Evolutionary conservation across 805 yeast genomes (phyloP), one percentile per base, ranked within the genome.

Genomic region (Pichia paraexigua): DNA sequence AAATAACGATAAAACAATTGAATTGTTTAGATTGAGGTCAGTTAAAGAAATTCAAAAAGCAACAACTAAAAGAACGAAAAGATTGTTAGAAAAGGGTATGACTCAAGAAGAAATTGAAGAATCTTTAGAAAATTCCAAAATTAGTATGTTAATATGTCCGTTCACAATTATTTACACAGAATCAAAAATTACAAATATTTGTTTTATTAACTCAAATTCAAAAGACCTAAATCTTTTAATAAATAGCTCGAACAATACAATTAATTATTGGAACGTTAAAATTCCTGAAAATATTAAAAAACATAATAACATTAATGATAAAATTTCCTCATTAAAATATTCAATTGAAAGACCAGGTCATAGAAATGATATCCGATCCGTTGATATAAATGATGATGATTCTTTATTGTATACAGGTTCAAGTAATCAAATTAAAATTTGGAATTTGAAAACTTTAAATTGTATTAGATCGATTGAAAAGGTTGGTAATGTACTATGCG

Each of bases 341-440:
- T 67, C 82, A 2, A 73, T 94, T 22, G 96, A 90, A 47, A 67
- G 81, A 42, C 76, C 79, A 49, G 99, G 99, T 21, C 97, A 91
- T 66, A 80, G 97, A 64, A 81, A 89, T 2, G 99, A 94, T 66
- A 76, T 92, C 27, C 77, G 99, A 60, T 77, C 95, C 5, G 71
- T 88, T 63, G 91, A 89, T 58, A 74, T 94, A 37, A 85, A 95
- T 51, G 79, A 82, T 50, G 97, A 92, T 69, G 80, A 83, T 64
- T 81, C 80, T 63, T 70, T 94, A 52, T 70, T 92, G 42, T 95
- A 90, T 3, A 85, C 96, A 1, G 97, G 96, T 0, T 85, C 97
- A 3, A 89, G 90, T 62, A 97, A 97, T 22, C 78, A 80, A 57
- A 70, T 94, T 55, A 94, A 94, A 63, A 75, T 94, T 22, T 91